Evolutionary conservation across 2,329 filamentous ascomycete species (phyloP).

Genomic region (Penicillium hordei): DNA sequence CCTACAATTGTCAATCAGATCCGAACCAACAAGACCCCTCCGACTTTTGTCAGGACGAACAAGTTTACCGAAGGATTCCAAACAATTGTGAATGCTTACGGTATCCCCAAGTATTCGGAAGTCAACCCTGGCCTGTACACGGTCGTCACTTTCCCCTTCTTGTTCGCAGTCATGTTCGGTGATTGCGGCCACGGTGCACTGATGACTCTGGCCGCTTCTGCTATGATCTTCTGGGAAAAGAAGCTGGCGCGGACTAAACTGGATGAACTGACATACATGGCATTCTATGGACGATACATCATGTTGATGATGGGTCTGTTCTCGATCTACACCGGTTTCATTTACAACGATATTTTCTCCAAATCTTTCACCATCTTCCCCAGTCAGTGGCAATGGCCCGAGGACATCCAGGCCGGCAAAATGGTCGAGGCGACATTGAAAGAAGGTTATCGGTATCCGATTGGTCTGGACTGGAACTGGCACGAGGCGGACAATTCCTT

Average conservation of each 20-base stretch:
- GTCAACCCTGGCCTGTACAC: conserved; percentile 95
- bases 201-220: conserved; percentile 77
- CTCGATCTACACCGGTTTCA: conserved; percentile 93
- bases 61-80: conserved; percentile 98
- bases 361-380: conserved; percentile 85
- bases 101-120: conserved; percentile 94
- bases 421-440: conserved; percentile 68
- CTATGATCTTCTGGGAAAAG: conserved; percentile 98
- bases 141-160: conserved; percentile 97
- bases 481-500: conserved; percentile 93
- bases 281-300: conserved; percentile 98
- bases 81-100: conserved; percentile 98
- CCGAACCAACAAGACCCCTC: conserved; percentile 92
- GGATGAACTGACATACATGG: conserved; percentile 96
- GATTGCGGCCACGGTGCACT: conserved; percentile 92
- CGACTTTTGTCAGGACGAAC: conserved; percentile 96
- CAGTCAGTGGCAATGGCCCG: conserved; percentile 85
- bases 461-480: conserved; percentile 95
- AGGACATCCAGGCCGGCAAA: conserved; percentile 64
- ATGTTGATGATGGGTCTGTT: conserved; percentile 97
- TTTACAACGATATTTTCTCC: conserved; percentile 98
- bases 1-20: conserved; percentile 99
- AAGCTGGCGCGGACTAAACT: conserved; percentile 79
- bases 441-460: conserved; percentile 82
- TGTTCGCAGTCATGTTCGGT: conserved; percentile 99